phyloP scores from a whole-genome alignment of 139 green algal genomes.

The Chlamydomonas sp. region DNA sequence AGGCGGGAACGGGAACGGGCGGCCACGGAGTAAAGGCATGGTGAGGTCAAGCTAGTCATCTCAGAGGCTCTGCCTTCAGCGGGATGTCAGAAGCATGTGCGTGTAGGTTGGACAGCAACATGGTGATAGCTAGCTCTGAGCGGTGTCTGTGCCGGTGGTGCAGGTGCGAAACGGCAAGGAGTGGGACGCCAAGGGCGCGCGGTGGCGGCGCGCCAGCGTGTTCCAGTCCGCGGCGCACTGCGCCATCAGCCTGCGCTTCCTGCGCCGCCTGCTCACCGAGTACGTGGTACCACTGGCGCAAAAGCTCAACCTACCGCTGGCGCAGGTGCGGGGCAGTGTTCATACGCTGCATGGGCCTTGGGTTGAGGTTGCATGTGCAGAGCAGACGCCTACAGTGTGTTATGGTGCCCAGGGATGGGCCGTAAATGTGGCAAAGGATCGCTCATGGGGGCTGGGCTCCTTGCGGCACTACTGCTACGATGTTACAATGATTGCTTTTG shows the following conservation, averaged over 20 bases:
- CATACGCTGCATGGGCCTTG: too few relatives aligned
- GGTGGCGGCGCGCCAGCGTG: slow-evolving; percentile 10
- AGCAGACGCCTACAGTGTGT: too few relatives aligned
- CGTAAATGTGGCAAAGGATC: too few relatives aligned
- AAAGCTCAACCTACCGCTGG: not conserved
- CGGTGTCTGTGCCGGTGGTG: too few relatives aligned
- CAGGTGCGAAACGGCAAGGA: slow-evolving; percentile 33
- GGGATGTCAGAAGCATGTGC: not conserved
- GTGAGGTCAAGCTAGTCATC: too few relatives aligned
- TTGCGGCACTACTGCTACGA: too few relatives aligned
- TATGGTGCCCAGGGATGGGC: too few relatives aligned
- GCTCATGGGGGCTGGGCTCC: too few relatives aligned
- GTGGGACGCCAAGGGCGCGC: slow-evolving; percentile 34
- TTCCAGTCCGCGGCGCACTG: slow-evolving; percentile 34
- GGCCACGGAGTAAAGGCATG: too few relatives aligned
- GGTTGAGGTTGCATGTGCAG: too few relatives aligned
- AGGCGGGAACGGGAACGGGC: not conserved
- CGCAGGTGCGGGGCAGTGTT: not conserved
- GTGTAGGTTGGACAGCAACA: not conserved
- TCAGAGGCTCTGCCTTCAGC: not conserved
- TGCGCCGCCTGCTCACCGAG: slow-evolving; percentile 19
- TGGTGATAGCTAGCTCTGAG: not conserved
- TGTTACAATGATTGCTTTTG: too few relatives aligned
- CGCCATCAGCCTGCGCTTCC: slow-evolving; percentile 35
- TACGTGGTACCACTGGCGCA: slow-evolving; percentile 27